Evolutionary conservation across 2,329 filamentous ascomycete genomes (phyloP), one percentile per base, ranked within the genome.

Genomic region (Neobulgaria alba): DNA sequence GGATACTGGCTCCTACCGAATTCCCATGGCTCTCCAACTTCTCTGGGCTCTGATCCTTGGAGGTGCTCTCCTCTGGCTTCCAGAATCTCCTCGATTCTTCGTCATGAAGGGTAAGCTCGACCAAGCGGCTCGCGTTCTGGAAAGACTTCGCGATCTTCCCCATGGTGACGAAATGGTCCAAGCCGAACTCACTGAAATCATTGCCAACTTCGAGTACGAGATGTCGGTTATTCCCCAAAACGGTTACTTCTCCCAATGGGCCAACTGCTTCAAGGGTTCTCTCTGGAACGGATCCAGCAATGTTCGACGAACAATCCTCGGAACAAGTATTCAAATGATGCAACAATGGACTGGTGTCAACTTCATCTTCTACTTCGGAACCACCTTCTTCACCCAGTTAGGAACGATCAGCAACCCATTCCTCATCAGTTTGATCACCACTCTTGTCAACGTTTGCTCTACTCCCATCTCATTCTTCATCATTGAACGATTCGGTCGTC

Each of bases 341-440:
- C 82, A 85, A 65, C 81, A 85, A 65, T 76, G 46, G 39, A 47
- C 47, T 86, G 85, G 87, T 69, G 83, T 93, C 66, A 94, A 94
- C 73, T 93, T 90, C 66, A 85, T 92, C 70, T 90, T 88, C 70
- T 85, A 86, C 69, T 86, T 80, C 68, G 85, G 83, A 23, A 88
- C 85, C 88, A 93, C 74, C 88, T 92, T 93, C 77, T 83, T 94
- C 66, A 66, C 80, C 29, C 77, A 82, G 44, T 90, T 92, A 75
- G 45, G 48, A 36, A 35, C 82, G 79, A 33, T 82, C 81, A 53
- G 80, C 78, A 85, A 66, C 78, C 83, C 66, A 80, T 60, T 83
- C 46, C 62, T 92, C 54, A 87, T 92, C 36, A 33, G 20, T 10
- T 26, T 48, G 30, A 45, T 61, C 85, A 50, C 45, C 12, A 45